Conservation (phyloP, 2,329 filamentous ascomycete species). For the Colletotrichum zoysiae region DNA sequence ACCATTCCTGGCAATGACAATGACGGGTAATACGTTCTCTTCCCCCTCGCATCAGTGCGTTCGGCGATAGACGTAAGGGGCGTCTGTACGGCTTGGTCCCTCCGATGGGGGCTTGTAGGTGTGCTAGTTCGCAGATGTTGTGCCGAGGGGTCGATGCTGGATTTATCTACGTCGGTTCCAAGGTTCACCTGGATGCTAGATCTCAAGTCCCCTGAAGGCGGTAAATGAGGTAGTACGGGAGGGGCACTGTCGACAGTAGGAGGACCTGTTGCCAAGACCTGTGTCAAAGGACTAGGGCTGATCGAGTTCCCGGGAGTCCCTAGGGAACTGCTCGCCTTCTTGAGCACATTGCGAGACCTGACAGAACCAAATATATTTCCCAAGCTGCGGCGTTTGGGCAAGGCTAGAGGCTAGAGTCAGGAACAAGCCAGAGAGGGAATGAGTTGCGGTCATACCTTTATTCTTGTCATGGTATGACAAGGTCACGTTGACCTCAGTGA, state of each 20-base stretch:
- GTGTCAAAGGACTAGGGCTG: neutral
- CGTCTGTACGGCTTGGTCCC: conserved; percentile 8
- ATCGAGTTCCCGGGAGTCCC: neutral
- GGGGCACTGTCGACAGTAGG: neutral
- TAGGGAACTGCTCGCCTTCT: neutral
- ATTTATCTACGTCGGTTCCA: neutral
- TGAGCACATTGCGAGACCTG: conserved; percentile 7
- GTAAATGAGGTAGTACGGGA: neutral
- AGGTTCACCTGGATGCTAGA: neutral
- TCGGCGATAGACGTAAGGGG: neutral
- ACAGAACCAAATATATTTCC: conserved; percentile 11
- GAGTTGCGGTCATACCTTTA: neutral
- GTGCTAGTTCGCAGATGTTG: neutral
- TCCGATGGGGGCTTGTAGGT: neutral
- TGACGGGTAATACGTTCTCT: too few species aligned
- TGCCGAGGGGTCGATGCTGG: neutral
- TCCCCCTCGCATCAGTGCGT: neutral
- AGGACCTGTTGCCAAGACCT: neutral
- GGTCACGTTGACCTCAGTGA: neutral
- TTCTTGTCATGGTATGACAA: neutral
- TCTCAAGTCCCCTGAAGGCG: neutral
- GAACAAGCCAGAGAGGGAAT: neutral
- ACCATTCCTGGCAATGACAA: neutral
- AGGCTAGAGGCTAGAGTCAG: neutral
- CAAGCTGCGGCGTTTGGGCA: conserved; percentile 13